Evolutionary conservation across 1,139 yeast species (phyloP).

Genomic region (Kodamaea derodonti): DNA sequence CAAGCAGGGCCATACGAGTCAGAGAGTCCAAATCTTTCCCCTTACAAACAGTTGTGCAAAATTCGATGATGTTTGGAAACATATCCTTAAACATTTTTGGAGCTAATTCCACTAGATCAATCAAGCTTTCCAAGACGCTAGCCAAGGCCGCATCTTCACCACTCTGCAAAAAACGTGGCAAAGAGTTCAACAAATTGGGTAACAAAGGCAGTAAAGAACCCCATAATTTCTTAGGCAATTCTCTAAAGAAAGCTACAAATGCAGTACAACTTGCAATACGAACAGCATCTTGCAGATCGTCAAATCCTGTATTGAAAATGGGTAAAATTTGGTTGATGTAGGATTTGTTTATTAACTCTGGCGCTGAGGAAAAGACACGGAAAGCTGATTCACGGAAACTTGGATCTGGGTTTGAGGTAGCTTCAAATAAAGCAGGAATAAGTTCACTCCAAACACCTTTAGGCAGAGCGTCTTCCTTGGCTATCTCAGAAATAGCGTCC

Average conservation of each 20-base stretch:
- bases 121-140: slow-evolving; percentile 81
- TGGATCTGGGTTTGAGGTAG: slow-evolving; percentile 59
- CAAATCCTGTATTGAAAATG: slow-evolving; percentile 74
- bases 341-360: slow-evolving; percentile 65
- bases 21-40: slow-evolving; percentile 73
- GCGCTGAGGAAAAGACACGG: slow-evolving; percentile 82
- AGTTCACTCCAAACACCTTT: slow-evolving; percentile 72
- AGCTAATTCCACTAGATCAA: slow-evolving; percentile 87
- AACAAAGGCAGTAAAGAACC: slow-evolving; percentile 68
- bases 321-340: slow-evolving; percentile 59
- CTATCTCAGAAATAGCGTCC: slow-evolving; percentile 92
- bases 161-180: slow-evolving; percentile 76
- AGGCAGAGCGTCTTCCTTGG: slow-evolving; percentile 56
- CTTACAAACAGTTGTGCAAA: slow-evolving; percentile 77
- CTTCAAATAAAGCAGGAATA: slow-evolving; percentile 69
- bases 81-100: slow-evolving; percentile 91
- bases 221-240: slow-evolving; percentile 78
- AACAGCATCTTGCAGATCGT: slow-evolving; percentile 74
- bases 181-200: slow-evolving; percentile 79
- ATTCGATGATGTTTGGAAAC: slow-evolving; percentile 82
- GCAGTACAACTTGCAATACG: slow-evolving; percentile 91
- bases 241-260: slow-evolving; percentile 83
- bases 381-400: slow-evolving; percentile 86
- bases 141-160: slow-evolving; percentile 82
- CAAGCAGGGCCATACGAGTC: slow-evolving; percentile 84